Evolutionary conservation across 306 rosid genomes (phyloP), one percentile per base, ranked within the genome.

Genomic region (Corylus heterophylla): DNA sequence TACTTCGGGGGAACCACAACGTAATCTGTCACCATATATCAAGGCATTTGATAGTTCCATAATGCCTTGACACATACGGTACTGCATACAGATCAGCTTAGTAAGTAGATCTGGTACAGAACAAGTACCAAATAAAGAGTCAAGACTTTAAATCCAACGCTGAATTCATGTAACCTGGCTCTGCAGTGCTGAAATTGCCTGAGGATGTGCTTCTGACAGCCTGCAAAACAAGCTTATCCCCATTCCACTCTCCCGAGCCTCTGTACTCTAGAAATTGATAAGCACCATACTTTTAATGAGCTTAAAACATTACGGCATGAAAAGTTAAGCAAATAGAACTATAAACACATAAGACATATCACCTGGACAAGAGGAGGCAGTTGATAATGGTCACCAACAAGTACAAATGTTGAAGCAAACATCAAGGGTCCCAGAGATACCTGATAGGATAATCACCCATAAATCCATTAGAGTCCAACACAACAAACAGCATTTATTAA

Each of bases 321-420:
- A 50, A 62, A 42, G 64, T 58, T 7, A 12, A 81, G 50, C 75
- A 71, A 61, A n/a, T 20, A 44, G 14, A 80, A 74, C n/a, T 20
- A 25, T 27, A 62, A 20, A 73, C 62, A 72, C 17, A 14, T 18
- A 58, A 76, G 82, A 64, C n/a, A 52, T 67, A 61, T 66, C 48
- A 91, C 98, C 87, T 92, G 90, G 74, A 95, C 97, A 78, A 95
- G 95, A 81, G 97, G 97, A 73, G 98, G 97, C 52, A 94, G 85
- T 75, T 94, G 98, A 88, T 94, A 94, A 86, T 94, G 97, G 84
- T 94, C 97, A 55, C 98, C 98, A 74, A 94, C 98, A 72, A 94
- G 93, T 48, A 94, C 94, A 90, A 94, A 94, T 76, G 22, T 81
- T 0, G 98, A 94, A 80, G 97, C 97, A 86, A 94, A 86, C 84